Base-by-base conservation (phyloP, 2,329 filamentous ascomycete species). In the Neoarthrinium moseri region DNA sequence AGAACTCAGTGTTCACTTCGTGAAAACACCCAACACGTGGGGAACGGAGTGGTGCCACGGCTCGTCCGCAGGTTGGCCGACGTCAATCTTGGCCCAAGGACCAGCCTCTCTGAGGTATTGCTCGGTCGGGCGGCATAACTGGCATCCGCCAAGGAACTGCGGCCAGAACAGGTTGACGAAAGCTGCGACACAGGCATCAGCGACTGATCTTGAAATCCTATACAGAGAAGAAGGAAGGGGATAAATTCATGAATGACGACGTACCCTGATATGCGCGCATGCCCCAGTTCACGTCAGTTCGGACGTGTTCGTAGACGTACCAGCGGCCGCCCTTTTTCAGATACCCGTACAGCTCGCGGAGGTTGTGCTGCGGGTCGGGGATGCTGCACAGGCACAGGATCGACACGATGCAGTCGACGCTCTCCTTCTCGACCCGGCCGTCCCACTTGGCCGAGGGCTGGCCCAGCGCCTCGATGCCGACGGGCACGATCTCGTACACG, bases 381-480 rank as follows among this genome's bases (percentile, higher is more conserved):
- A 86, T 83, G 53, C 77, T 80, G 68, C 82, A 86, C 24, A 86
- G 68, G 45, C 81, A 83, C 44, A 84, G 67, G 21, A 85, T 65
- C 3, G 78, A 77, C 37, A 86, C 77, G 46, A 86, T 77, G 60
- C 75, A 78, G 54, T 83, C 79, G 15, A 81, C 70, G 40, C 70
- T 77, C 17, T 67, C 80, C 32, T 68, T 68, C 42, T 72, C 63
- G 11, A 85, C 69, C 23, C 66, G 67, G 2, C 72, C 74, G 6
- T 63, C 61, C 70, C 72, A 75, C 21, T 65, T 64, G n/a, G n/a
- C n/a, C 3, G 61, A 56, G 3, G 61, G 48, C 24, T 70, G 57
- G 50, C 65, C 56, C 44, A 86, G 65, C 43, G 78, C 73, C 63
- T 87, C 75, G 35, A 86, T 80, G 3, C 83, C 84, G 5, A 80